Evolutionary conservation across 225 moss, liverwort and hornwort species (phyloP).

Genomic region (Takakia lepidozioides): DNA sequence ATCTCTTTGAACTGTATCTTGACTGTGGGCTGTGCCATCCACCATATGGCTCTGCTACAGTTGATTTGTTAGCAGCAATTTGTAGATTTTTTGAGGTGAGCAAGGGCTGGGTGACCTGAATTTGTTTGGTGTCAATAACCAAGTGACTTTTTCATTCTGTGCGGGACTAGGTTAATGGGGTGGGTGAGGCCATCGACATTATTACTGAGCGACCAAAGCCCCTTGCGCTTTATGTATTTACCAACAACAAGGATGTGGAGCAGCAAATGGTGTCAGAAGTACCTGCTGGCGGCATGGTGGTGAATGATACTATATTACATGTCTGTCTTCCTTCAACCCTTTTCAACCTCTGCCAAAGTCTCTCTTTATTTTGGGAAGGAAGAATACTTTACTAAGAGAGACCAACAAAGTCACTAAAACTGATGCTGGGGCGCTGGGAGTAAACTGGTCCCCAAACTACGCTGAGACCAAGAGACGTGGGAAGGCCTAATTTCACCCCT

Average conservation of each 20-base stretch:
- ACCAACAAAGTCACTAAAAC: no score
- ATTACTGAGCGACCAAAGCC: constrained; percentile 63
- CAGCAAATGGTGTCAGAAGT: constrained; percentile 46
- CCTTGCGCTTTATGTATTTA: constrained; percentile 63
- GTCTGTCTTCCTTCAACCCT: constrained; percentile 17
- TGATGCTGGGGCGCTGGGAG: not conserved
- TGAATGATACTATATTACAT: constrained; percentile 72
- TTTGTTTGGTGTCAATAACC: not conserved
- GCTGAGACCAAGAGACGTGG: not conserved
- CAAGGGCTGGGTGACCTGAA: not conserved
- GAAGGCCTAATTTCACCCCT: not conserved
- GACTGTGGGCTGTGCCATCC: no score
- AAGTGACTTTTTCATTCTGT: no score
- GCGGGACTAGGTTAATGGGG: constrained; percentile 58
- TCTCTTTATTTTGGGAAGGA: no score
- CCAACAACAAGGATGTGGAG: constrained; percentile 42
- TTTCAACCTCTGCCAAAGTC: not conserved
- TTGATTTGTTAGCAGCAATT: not conserved
- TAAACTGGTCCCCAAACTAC: not conserved
- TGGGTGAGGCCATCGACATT: constrained; percentile 52
- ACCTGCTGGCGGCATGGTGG: constrained; percentile 67
- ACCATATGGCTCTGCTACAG: not conserved
- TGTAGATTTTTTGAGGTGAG: not conserved
- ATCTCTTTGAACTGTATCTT: no score
- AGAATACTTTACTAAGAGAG: no score